Evolutionary conservation across 129 eudicot species (phyloP).

Genomic region (Helianthus tuberosus): DNA sequence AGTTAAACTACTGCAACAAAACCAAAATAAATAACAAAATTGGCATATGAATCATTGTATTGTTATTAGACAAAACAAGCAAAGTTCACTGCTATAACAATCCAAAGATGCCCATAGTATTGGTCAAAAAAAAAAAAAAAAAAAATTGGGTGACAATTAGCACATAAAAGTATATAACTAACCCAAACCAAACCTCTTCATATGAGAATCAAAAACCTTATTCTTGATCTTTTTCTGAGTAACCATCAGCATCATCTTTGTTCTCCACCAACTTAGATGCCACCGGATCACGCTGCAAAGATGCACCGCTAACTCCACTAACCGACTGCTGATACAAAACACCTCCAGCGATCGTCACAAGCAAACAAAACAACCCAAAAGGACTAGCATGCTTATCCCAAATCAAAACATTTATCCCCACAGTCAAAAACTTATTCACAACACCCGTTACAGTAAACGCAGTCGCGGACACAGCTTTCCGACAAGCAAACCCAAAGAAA

Average conservation of each 20-base stretch:
- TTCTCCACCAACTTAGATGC: slow-evolving; percentile 52
- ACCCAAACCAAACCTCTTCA: slow-evolving; percentile 23
- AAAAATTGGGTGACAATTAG: slow-evolving; percentile 28
- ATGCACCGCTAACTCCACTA: slow-evolving; percentile 54
- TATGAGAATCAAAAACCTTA: slow-evolving; percentile 31
- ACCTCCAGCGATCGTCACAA: slow-evolving; percentile 80
- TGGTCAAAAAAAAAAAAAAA: too few species aligned
- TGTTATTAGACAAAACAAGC: slow-evolving; percentile 11
- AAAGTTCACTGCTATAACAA: slow-evolving; percentile 32
- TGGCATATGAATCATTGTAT: slow-evolving; percentile 11
- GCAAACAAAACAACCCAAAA: slow-evolving; percentile 80
- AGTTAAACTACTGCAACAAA: not conserved
- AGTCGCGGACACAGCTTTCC: slow-evolving; percentile 90
- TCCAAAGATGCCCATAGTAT: slow-evolving; percentile 29
- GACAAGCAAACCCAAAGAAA: slow-evolving; percentile 90
- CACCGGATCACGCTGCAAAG: slow-evolving; percentile 60
- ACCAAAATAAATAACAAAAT: not conserved
- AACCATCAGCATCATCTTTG: slow-evolving; percentile 44
- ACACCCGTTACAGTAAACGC: slow-evolving; percentile 97
- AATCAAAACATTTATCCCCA: slow-evolving; percentile 77
- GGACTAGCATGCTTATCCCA: slow-evolving; percentile 98
- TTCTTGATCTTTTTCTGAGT: slow-evolving; percentile 54
- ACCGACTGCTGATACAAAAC: slow-evolving; percentile 92
- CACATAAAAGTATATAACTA: slow-evolving; percentile 35
- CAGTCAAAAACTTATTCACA: slow-evolving; percentile 90